These are phyloP conservation scores for Sporothrix schenckii DNA, from an alignment of 2,329 filamentous ascomycete genomes.

Conservation along the genomic window DNA sequence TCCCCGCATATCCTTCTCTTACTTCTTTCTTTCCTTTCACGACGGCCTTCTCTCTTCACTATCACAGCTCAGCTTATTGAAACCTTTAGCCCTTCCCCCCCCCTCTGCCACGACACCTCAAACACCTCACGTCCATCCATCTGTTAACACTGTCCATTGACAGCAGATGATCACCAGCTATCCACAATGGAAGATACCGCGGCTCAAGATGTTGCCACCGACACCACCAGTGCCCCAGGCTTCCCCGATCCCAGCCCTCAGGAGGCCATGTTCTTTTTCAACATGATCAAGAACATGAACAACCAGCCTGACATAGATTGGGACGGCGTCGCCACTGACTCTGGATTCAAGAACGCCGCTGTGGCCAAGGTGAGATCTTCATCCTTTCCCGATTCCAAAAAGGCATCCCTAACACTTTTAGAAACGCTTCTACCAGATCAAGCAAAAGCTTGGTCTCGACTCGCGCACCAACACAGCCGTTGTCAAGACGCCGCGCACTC, in stretches of 20 bases:
- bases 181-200: not conserved
- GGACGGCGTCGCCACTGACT: slow-evolving; percentile 49
- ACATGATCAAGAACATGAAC: slow-evolving; percentile 50
- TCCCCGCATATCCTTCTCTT: too few species aligned
- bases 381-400: not conserved
- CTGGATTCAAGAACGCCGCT: slow-evolving; percentile 51
- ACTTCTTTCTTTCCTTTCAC: too few species aligned
- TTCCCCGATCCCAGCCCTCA: slow-evolving; percentile 44
- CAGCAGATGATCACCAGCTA: not conserved
- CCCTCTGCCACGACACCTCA: not conserved
- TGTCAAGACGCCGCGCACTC: slow-evolving; percentile 22
- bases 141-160: not conserved
- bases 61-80: not conserved
- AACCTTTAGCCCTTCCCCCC: too few species aligned
- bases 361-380: slow-evolving; percentile 48
- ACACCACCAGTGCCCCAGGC: not conserved
- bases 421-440: slow-evolving; percentile 54
- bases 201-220: not conserved
- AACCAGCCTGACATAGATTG: slow-evolving; percentile 54
- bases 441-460: slow-evolving; percentile 50
- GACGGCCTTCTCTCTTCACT: not conserved
- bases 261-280: slow-evolving; percentile 51
- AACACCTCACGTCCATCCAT: not conserved
- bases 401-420: not conserved
- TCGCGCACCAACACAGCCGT: not conserved